Conservation (phyloP, 2,329 filamentous ascomycete species). For the Hypoxylon sp. region DNA sequence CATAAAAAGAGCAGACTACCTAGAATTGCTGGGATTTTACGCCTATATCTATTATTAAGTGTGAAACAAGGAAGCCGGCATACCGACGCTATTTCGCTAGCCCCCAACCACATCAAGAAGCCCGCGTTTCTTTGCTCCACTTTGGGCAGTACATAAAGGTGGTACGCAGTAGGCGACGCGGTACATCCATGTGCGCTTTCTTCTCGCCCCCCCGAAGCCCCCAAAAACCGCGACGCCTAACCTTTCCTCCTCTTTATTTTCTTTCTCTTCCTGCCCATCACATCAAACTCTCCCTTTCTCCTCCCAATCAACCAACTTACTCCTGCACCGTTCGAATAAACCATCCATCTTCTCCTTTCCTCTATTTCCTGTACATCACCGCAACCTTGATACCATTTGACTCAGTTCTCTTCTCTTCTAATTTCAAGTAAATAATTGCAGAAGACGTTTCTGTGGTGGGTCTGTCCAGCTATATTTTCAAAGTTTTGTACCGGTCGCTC, state of each 20-base stretch:
- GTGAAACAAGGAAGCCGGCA: slow-evolving; percentile 36
- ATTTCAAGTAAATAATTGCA: slow-evolving; percentile 27
- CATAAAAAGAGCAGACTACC: too few species aligned
- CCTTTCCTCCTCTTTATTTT: slow-evolving; percentile 18
- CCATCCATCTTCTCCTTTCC: neutral
- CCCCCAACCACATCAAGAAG: slow-evolving; percentile 14
- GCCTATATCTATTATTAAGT: slow-evolving; percentile 4
- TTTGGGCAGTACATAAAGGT: slow-evolving; percentile 23
- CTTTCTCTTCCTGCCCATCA: slow-evolving; percentile 14
- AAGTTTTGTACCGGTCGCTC: slow-evolving; percentile 23
- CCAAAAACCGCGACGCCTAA: slow-evolving; percentile 30
- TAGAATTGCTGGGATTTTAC: too few species aligned
- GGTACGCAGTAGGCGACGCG: too few species aligned
- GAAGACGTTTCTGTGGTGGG: slow-evolving; percentile 15
- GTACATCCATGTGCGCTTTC: slow-evolving; percentile 15
- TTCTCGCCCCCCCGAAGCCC: slow-evolving; percentile 17
- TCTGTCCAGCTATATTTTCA: slow-evolving; percentile 16
- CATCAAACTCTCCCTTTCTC: slow-evolving; percentile 21
- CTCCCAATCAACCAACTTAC: too few species aligned
- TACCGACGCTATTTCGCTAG: slow-evolving; percentile 19
- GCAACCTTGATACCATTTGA: slow-evolving; percentile 15
- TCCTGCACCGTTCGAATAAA: slow-evolving; percentile 13
- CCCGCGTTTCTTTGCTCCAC: slow-evolving; percentile 24
- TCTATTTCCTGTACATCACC: slow-evolving; percentile 9
- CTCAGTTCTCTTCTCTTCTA: slow-evolving; percentile 11